Base-by-base conservation (phyloP, 2,329 filamentous ascomycete species). In the Phaeosphaeriaceae sp. region DNA sequence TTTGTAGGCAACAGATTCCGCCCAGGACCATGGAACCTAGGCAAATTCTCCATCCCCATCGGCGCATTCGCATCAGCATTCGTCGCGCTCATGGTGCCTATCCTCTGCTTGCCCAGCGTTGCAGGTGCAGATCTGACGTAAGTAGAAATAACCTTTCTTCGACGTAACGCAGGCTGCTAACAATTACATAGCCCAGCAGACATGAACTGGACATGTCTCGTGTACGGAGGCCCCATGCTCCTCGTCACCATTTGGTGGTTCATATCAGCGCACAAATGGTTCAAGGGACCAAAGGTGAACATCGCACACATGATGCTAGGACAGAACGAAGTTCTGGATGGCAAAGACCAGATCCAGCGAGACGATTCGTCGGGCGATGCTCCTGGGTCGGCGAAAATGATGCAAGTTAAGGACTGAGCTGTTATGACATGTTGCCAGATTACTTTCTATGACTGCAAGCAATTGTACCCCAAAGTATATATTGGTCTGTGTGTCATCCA, bases 121-220 rank as follows among this genome's bases (percentile, higher is more conserved):
- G 85, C 81, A 1, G 88, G 87, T 1, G 75, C 72, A 0, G 78
- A 89, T 65, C 71, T 91, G 51, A 81, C 82, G 73, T 79, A 74
- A 68, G 74, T 70, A 58, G 9, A 27, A 27, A 27, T 4, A 27
- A 4, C 25, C 25, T 27, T 47, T 20, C 45, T n/a, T 24, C 15
- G 36, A 22, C 25, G 40, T 15, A 19, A 17, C 20, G 3, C 20
- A 41, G 3, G 13, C 42, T 54, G 20, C 61, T 73, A 61, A 72
- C 52, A n/a, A 7, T 41, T n/a, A n/a, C n/a, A 48, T 55, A 81
- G 78, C 2, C 71, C 73, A 1, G 71, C 79, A 17, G 68, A 78
- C 7, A 90, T 91, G 88, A 91, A 91, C 69, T 91, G 88, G 86
- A 90, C 88, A 1, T 85, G 81, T 62, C 77, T 90, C 22, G 87